These are phyloP conservation scores for Grigorovia humatica DNA, from an alignment of 805 yeast species.

Conservation along the genomic window DNA sequence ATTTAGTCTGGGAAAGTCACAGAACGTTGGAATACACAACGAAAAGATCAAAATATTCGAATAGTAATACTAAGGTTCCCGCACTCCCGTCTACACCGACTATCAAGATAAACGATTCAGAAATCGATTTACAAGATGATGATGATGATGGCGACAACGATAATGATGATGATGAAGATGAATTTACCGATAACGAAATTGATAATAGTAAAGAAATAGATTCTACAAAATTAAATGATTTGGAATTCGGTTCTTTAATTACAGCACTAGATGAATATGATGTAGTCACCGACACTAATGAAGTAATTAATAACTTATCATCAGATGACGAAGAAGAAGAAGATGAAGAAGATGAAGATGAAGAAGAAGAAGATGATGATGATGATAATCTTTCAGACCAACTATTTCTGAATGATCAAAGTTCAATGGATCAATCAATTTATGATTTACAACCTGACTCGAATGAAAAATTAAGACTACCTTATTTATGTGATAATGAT, in stretches of 20 bases:
- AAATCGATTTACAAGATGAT: background rate
- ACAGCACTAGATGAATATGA: conserved; percentile 26
- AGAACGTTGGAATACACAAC: background rate
- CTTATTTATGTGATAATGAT: background rate
- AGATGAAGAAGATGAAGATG: conserved; percentile 3
- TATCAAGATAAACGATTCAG: background rate
- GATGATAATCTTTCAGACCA: no score
- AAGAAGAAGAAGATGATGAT: background rate
- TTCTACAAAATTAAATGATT: background rate
- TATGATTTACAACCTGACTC: background rate
- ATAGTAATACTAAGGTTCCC: background rate
- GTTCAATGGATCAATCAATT: no score
- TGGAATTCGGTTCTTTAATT: conserved; percentile 15
- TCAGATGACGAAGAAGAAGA: background rate
- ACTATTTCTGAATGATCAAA: background rate
- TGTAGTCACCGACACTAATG: conserved; percentile 9
- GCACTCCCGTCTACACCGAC: background rate
- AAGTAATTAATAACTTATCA: background rate
- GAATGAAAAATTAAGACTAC: background rate
- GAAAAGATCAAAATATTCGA: background rate
- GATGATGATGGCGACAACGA: conserved; percentile 1
- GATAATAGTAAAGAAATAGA: conserved; percentile 6
- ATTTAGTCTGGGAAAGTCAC: conserved; percentile 1
- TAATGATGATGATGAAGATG: conserved; percentile 2
- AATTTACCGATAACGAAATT: conserved; percentile 4